Conservation (phyloP, 768 basidiomycete species). For the Mycena latifolia region DNA sequence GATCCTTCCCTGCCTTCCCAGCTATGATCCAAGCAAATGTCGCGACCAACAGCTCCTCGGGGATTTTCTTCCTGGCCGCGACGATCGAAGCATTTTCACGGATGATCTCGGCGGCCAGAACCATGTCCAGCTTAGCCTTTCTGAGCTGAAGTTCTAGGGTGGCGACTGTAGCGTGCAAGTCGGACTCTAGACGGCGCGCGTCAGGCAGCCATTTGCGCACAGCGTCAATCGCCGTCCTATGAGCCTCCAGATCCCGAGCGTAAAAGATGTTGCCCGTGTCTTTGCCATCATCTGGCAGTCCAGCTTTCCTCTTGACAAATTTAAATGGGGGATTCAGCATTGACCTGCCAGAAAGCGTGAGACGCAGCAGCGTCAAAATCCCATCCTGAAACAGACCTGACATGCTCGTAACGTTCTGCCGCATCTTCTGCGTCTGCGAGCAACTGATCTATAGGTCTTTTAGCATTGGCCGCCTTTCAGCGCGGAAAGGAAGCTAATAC, state of each 20-base stretch:
- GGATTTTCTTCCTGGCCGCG: neutral
- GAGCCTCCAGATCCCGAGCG: neutral
- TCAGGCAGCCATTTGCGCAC: neutral
- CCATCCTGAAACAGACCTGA: too few relatives aligned
- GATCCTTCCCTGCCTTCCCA: too few relatives aligned
- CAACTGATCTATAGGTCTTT: too few relatives aligned
- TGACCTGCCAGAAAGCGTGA: too few relatives aligned
- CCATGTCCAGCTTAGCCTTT: neutral
- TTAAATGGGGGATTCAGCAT: neutral
- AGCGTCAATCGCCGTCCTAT: neutral
- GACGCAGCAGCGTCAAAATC: too few relatives aligned
- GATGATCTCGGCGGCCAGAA: neutral
- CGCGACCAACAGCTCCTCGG: neutral
- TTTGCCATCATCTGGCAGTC: neutral
- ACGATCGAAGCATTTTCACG: neutral
- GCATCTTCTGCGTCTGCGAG: too few relatives aligned
- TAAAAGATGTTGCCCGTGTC: neutral
- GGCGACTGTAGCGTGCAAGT: neutral
- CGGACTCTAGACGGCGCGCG: neutral
- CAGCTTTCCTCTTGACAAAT: neutral
- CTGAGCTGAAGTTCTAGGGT: neutral
- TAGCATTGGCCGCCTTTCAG: too few relatives aligned
- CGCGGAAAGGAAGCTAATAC: too few relatives aligned
- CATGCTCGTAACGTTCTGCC: too few relatives aligned
- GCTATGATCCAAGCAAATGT: neutral